Evolutionary conservation across 805 yeast species (phyloP).

Genomic region (Myxozyma vanderwaltii): DNA sequence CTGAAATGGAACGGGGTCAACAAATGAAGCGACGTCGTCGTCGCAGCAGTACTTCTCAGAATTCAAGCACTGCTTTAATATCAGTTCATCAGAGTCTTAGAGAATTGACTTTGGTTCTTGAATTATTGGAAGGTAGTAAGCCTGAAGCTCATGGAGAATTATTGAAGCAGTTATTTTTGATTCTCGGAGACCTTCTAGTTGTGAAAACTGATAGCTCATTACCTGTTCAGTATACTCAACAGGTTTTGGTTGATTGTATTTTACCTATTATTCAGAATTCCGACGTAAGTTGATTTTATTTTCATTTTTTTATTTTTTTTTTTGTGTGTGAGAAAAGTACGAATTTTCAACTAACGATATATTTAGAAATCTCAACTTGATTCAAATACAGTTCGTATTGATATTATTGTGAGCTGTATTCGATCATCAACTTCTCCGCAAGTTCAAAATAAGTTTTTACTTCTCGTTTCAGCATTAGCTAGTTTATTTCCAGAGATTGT

Average conservation of each 20-base stretch:
- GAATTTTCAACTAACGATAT: not conserved
- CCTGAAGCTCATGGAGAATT: conserved; percentile 38
- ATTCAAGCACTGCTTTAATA: conserved; percentile 35
- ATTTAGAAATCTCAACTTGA: conserved; percentile 47
- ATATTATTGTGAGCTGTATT: conserved; percentile 85
- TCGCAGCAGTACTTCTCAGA: conserved; percentile 62
- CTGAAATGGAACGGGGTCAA: conserved; percentile 10
- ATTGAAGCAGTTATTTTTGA: conserved; percentile 42
- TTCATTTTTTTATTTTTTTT: not conserved
- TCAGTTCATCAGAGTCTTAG: conserved; percentile 40
- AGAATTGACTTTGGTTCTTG: conserved; percentile 75
- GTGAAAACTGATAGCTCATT: conserved; percentile 88
- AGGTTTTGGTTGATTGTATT: conserved; percentile 85
- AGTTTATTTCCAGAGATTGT: conserved; percentile 87
- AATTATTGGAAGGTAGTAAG: conserved; percentile 62
- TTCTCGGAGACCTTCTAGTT: conserved; percentile 50
- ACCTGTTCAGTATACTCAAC: conserved; percentile 90
- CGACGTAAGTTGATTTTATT: conserved; percentile 37
- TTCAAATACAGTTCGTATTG: conserved; percentile 76
- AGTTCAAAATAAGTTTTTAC: conserved; percentile 82
- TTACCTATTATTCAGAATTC: conserved; percentile 59
- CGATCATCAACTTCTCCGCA: conserved; percentile 90
- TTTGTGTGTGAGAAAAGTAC: too few relatives aligned
- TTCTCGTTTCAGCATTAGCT: conserved; percentile 86
- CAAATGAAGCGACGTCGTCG: conserved; percentile 78